A percentile compares a stretch with the other conserved stretches of the same genome.
Conservation (phyloP, 2,329 filamentous ascomycete species). For the Colletotrichum orbiculare region DNA sequence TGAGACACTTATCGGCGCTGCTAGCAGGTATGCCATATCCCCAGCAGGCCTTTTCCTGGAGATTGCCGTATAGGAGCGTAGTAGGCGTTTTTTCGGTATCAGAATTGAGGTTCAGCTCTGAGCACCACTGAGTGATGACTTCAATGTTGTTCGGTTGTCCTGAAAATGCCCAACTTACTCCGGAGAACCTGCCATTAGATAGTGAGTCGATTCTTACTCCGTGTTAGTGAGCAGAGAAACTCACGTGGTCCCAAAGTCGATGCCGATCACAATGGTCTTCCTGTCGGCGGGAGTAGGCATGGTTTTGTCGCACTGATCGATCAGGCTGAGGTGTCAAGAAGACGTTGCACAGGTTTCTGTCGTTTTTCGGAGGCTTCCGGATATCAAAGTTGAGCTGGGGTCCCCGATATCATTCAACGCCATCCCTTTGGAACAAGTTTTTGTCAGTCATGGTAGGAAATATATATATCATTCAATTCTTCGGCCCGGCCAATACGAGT, state of each 20-base stretch:
- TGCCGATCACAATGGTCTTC: conserved; percentile 48
- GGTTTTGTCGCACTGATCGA: neutral
- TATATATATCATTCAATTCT: no score
- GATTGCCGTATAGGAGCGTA: conserved; percentile 37
- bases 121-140: conserved; percentile 46
- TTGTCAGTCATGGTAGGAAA: no score
- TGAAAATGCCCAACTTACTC: conserved; percentile 52
- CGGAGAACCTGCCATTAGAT: conserved; percentile 47
- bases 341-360: neutral
- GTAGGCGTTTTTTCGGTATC: conserved; percentile 49
- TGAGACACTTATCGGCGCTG: conserved; percentile 37
- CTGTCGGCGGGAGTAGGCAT: neutral
- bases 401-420: no score
- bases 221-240: conserved; percentile 14
- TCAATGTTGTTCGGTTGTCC: conserved; percentile 42
- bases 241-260: conserved; percentile 61
- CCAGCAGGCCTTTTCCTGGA: conserved; percentile 38
- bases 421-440: no score
- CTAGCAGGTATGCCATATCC: conserved; percentile 45
- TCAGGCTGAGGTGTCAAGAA: neutral
- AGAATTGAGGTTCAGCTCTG: conserved; percentile 35
- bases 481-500: no score
- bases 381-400: no score
- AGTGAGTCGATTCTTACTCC: neutral
- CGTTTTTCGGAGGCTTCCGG: no score